Evolutionary conservation across 2,329 filamentous ascomycete genomes (phyloP).

Genomic region (Aspergillus ruber): DNA sequence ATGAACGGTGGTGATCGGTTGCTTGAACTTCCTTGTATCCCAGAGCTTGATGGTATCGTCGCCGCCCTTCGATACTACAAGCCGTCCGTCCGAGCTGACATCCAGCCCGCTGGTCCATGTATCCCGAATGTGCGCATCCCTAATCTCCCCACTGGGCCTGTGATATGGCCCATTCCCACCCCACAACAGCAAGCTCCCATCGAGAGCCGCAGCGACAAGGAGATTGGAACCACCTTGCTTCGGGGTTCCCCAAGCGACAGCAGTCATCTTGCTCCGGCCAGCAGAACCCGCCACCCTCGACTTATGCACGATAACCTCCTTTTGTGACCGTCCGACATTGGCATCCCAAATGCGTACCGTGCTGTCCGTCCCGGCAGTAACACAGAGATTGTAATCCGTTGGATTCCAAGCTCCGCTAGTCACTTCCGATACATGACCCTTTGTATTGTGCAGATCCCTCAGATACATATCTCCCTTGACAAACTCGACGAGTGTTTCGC

Average conservation of each 20-base stretch:
- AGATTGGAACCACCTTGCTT: constrained; percentile 71
- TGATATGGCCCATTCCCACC: constrained; percentile 79
- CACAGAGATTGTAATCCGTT: constrained; percentile 72
- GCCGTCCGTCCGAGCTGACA: constrained; percentile 81
- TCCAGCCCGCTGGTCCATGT: constrained; percentile 92
- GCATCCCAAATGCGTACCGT: constrained; percentile 96
- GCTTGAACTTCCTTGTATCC: constrained; percentile 94
- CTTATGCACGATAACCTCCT: constrained; percentile 92
- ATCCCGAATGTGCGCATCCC: constrained; percentile 70
- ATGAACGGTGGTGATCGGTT: constrained; percentile 70
- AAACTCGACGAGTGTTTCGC: constrained; percentile 77
- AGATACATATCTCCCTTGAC: constrained; percentile 98
- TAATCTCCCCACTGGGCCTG: constrained; percentile 74
- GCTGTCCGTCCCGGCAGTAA: constrained; percentile 90
- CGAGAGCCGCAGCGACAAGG: constrained; percentile 74
- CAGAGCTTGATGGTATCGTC: constrained; percentile 92
- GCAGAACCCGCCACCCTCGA: constrained; percentile 82
- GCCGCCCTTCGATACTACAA: constrained; percentile 84
- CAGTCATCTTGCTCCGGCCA: constrained; percentile 88
- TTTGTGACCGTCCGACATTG: constrained; percentile 82
- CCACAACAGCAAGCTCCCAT: constrained; percentile 90
- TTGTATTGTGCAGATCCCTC: constrained; percentile 94
- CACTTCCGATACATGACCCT: constrained; percentile 89
- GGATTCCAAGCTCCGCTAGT: constrained; percentile 89
- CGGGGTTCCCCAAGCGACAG: constrained; percentile 76